phyloP scores from a whole-genome alignment of 306 rosid genomes.

The Cucurbita maxima region DNA sequence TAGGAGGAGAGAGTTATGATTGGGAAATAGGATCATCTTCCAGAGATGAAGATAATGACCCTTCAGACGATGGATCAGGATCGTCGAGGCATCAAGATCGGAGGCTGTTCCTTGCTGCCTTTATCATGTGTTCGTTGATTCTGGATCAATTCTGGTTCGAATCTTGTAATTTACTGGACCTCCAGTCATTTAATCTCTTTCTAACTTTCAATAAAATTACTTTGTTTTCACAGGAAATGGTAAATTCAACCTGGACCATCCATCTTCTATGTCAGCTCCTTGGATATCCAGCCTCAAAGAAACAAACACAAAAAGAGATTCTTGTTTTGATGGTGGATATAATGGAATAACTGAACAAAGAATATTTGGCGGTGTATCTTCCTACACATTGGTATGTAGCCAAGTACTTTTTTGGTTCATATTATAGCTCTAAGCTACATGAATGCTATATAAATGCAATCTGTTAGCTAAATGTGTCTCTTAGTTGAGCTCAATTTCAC shows the following conservation, averaged over 20 bases:
- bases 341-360: neutral
- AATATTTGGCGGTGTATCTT: too few species aligned
- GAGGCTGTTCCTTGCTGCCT: conserved; percentile 10
- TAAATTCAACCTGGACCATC: neutral
- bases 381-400: too few species aligned
- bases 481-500: neutral
- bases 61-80: conserved; percentile 73
- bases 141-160: conserved; percentile 18
- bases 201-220: conserved; percentile 2
- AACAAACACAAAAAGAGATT: neutral
- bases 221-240: neutral
- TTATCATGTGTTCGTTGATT: conserved; percentile 15
- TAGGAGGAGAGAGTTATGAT: conserved; percentile 61
- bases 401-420: neutral
- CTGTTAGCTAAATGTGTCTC: neutral
- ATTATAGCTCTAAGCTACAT: neutral
- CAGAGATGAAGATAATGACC: conserved; percentile 60
- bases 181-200: neutral
- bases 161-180: conserved; percentile 6
- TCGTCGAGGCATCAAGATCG: conserved; percentile 37
- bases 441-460: neutral
- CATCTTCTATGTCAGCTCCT: neutral
- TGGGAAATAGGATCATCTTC: conserved; percentile 69
- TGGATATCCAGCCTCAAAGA: neutral
- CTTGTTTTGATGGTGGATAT: neutral